A percentile compares a stretch with the other conserved stretches of the same genome.
phyloP scores from a whole-genome alignment of 106 monocot genomes.

The Allium cepa region DNA sequence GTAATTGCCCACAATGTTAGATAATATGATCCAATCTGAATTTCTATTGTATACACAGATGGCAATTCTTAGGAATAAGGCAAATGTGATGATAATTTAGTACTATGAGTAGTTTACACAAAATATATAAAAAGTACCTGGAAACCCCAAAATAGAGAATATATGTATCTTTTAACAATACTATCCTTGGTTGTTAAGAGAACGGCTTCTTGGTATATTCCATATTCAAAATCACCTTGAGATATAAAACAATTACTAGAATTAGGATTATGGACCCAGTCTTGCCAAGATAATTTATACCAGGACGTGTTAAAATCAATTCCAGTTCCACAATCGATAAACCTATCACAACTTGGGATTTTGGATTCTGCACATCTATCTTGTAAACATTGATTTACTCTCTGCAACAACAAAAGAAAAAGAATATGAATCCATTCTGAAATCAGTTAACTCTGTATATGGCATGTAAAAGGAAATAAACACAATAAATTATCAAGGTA shows the following conservation, averaged over 20 bases:
- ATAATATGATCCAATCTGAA: too few species aligned
- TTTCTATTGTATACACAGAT: too few species aligned
- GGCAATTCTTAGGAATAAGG: too few species aligned
- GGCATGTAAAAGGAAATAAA: background rate
- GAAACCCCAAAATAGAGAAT: slow-evolving; percentile 86
- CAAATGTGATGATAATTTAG: too few species aligned
- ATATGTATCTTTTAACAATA: slow-evolving; percentile 54
- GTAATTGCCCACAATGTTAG: too few species aligned
- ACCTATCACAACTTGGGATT: slow-evolving; percentile 13
- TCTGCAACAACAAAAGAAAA: slow-evolving; percentile 26
- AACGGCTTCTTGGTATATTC: slow-evolving; percentile 58
- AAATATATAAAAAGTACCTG: slow-evolving; percentile 46
- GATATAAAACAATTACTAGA: slow-evolving; percentile 33
- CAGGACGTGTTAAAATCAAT: background rate
- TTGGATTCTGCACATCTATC: slow-evolving; percentile 27
- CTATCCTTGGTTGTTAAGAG: slow-evolving; percentile 36
- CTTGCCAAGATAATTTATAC: background rate
- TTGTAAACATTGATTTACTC: slow-evolving; percentile 70
- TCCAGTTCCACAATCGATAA: slow-evolving; percentile 64
- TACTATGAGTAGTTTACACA: background rate
- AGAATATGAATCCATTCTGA: background rate
- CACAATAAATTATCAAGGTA: background rate
- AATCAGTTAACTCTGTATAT: background rate
- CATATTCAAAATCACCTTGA: slow-evolving; percentile 38
- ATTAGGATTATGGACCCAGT: slow-evolving; percentile 30